A percentile compares a stretch with the other conserved stretches of the same genome.
Conservation (phyloP, 2,329 filamentous ascomycete genomes). For the Trichophyton equinum region DNA sequence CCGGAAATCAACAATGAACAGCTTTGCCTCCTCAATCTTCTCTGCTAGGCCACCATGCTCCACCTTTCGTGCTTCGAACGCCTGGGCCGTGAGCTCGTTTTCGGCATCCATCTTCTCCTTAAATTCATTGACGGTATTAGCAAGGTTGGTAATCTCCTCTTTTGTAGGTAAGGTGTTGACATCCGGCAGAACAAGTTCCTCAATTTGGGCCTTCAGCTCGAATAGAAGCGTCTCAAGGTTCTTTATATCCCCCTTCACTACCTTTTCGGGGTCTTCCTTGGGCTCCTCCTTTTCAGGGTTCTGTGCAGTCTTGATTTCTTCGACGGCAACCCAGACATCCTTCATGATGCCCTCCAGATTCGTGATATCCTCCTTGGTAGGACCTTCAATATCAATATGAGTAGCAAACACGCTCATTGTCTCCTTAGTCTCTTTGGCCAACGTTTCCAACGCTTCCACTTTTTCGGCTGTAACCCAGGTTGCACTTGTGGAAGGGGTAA, state of each 20-base stretch:
- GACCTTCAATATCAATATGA: conserved; percentile 54
- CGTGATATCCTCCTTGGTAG: conserved; percentile 66
- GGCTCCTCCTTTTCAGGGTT: conserved; percentile 30
- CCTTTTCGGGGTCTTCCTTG: conserved; percentile 42
- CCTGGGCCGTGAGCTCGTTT: conserved; percentile 61
- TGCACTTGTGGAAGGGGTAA: conserved; percentile 53
- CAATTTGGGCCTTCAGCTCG: conserved; percentile 71
- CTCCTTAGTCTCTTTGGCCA: conserved; percentile 65
- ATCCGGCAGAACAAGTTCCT: conserved; percentile 59
- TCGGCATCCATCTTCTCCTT: conserved; percentile 41
- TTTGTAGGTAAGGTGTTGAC: conserved; percentile 60
- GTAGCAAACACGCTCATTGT: conserved; percentile 53
- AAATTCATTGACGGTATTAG: conserved; percentile 58
- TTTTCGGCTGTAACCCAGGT: conserved; percentile 53
- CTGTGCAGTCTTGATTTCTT: conserved; percentile 49
- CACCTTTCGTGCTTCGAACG: conserved; percentile 69
- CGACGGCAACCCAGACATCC: conserved; percentile 61
- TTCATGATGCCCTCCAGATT: conserved; percentile 63
- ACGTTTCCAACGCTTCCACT: conserved; percentile 49
- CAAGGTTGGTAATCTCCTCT: conserved; percentile 59
- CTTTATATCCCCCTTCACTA: conserved; percentile 72
- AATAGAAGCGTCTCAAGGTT: conserved; percentile 66
- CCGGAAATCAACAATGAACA: conserved; percentile 64
- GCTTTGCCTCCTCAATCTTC: conserved; percentile 66
- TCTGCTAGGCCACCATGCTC: conserved; percentile 70